These are phyloP conservation scores for Ophiostoma ulmi DNA, from an alignment of 2,329 filamentous ascomycete genomes.

Conservation along the genomic window DNA sequence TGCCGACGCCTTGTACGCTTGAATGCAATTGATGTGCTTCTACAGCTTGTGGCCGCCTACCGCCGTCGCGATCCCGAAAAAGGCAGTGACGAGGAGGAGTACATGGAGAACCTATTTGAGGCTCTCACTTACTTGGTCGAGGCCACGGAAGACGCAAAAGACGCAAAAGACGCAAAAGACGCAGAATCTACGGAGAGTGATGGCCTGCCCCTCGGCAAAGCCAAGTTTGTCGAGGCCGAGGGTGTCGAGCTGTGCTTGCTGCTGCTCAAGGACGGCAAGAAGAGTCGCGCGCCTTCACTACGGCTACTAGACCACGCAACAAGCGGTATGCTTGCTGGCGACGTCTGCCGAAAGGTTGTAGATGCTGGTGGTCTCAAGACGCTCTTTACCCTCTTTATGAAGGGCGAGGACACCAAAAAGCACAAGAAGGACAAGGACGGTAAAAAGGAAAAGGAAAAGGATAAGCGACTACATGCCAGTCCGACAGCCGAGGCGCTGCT, in stretches of 20 bases:
- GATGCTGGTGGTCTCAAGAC: constrained; percentile 80
- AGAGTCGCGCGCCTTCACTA: constrained; percentile 65
- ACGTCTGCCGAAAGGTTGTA: constrained; percentile 70
- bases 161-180: constrained; percentile 29
- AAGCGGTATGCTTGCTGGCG: constrained; percentile 40
- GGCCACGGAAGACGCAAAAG: background rate
- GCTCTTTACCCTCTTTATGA: constrained; percentile 78
- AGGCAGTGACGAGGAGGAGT: constrained; percentile 87
- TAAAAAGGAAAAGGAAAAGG: constrained; percentile 5
- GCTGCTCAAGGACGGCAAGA: constrained; percentile 77
- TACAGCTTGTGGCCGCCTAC: constrained; percentile 80
- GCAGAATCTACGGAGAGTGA: constrained; percentile 32
- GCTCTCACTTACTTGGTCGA: constrained; percentile 70
- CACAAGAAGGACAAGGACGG: constrained; percentile 23
- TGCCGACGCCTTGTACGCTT: constrained; percentile 56
- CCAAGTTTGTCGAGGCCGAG: constrained; percentile 80
- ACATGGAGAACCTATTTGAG: constrained; percentile 90
- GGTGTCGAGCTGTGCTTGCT: constrained; percentile 87
- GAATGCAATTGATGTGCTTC: constrained; percentile 70
- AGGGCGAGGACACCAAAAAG: constrained; percentile 49
- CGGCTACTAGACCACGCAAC: constrained; percentile 79
- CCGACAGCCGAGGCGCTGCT: constrained; percentile 72
- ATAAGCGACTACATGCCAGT: constrained; percentile 47
- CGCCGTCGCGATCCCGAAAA: constrained; percentile 79
- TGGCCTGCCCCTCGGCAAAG: constrained; percentile 53